Evolutionary conservation across 352 stramenopile genomes (phyloP).

Genomic region (Phytopythium oedochilum): DNA sequence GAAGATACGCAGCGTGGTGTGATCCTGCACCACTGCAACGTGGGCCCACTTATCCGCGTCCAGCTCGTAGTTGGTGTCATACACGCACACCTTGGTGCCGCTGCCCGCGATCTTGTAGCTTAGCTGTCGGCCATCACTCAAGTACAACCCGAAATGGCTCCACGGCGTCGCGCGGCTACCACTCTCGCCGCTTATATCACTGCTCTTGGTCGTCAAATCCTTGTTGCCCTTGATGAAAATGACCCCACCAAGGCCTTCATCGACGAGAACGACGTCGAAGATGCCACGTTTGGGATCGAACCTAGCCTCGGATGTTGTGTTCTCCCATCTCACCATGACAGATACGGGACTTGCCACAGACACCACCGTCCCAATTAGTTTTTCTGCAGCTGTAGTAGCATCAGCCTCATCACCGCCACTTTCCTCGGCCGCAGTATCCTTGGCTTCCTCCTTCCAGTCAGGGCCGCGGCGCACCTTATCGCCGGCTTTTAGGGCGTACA

Average conservation of each 20-base stretch:
- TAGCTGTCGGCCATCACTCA: slow-evolving; percentile 59
- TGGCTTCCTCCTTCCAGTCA: slow-evolving; percentile 29
- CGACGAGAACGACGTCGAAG: slow-evolving; percentile 49
- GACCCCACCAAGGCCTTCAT: slow-evolving; percentile 48
- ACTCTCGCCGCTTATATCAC: not conserved
- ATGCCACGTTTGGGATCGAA: slow-evolving; percentile 51
- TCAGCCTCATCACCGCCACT: not conserved
- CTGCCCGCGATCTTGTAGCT: slow-evolving; percentile 62
- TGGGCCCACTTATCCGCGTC: slow-evolving; percentile 62
- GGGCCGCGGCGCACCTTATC: slow-evolving; percentile 62
- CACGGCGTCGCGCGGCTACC: slow-evolving; percentile 31
- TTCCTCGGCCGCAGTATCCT: slow-evolving; percentile 6
- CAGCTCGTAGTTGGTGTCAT: slow-evolving; percentile 62
- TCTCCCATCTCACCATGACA: slow-evolving; percentile 38
- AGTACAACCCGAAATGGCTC: slow-evolving; percentile 68
- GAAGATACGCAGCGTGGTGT: slow-evolving; percentile 55
- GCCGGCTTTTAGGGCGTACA: slow-evolving; percentile 62
- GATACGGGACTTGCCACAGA: slow-evolving; percentile 32
- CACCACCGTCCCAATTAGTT: slow-evolving; percentile 32
- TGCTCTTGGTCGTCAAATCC: slow-evolving; percentile 38
- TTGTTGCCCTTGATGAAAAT: slow-evolving; percentile 75
- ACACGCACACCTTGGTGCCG: slow-evolving; percentile 50
- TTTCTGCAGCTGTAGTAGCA: not conserved
- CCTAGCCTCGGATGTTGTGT: slow-evolving; percentile 24
- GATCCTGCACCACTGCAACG: slow-evolving; percentile 60